Conservation (phyloP, 768 basidiomycete genomes). For the Rhizopogon vinicolor region DNA sequence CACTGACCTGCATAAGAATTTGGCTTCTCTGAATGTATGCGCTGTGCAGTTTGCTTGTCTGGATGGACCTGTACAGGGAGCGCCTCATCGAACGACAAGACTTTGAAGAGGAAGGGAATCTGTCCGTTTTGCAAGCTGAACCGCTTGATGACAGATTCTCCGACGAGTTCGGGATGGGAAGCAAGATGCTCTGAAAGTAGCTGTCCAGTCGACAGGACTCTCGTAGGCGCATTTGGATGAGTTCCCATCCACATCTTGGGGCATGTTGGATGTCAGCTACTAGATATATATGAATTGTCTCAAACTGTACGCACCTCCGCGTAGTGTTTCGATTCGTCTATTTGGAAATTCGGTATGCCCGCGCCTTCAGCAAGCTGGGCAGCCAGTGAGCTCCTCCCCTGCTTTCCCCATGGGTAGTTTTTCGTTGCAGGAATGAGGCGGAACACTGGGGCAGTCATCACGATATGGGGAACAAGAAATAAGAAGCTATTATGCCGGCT, state of each 20-base stretch:
- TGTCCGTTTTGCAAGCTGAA: constrained; percentile 23
- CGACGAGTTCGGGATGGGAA: constrained; percentile 32
- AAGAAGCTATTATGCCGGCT: background rate
- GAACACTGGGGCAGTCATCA: constrained; percentile 12
- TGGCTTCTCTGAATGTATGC: constrained; percentile 37
- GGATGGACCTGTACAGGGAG: constrained; percentile 57
- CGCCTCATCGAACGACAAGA: constrained; percentile 49
- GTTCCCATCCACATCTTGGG: constrained; percentile 61
- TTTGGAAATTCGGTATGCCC: constrained; percentile 26
- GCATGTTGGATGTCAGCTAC: background rate
- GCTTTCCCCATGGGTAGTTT: constrained; percentile 52
- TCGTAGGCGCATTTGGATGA: constrained; percentile 45
- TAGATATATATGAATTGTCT: background rate
- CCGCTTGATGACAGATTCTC: constrained; percentile 29
- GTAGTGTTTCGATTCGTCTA: constrained; percentile 43
- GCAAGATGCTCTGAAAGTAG: constrained; percentile 23
- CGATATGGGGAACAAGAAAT: background rate
- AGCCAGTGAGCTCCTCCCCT: constrained; percentile 40
- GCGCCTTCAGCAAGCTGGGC: constrained; percentile 37
- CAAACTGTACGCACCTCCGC: constrained; percentile 39
- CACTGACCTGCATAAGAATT: constrained; percentile 15
- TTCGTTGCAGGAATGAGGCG: constrained; percentile 28
- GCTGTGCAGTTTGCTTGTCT: constrained; percentile 42
- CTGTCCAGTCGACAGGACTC: constrained; percentile 18
- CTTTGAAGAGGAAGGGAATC: constrained; percentile 54